Base-by-base conservation (phyloP, 805 yeast species). In the Ogataea polymorpha region DNA sequence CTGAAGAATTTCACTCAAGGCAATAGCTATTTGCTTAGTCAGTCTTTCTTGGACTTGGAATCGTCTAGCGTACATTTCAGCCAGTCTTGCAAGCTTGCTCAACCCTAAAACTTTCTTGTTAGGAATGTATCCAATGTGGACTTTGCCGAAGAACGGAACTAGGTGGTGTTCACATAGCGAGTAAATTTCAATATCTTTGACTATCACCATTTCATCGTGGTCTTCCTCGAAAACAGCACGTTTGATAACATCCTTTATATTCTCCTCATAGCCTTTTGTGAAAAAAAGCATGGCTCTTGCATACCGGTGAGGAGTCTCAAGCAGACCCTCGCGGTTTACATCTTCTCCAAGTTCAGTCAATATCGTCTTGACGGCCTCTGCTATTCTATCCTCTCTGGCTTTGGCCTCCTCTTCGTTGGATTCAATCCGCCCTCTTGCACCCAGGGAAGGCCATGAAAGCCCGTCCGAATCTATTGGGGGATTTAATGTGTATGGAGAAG, bases 181-280 rank as follows among this genome's bases (percentile, higher is more conserved):
- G 62, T 82, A 86, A 39, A 93, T 78, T 54, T 88, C 96, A 43
- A 93, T 93, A 63, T 93, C 97, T 58, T 91, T 77, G 18, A 93
- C 99, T 49, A 93, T 90, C 35, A 93, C 98, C 98, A 93, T 93
- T 61, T 93, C 99, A 62, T 93, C 98, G 61, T 93, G 99, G 61
- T 93, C 96, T 62, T 93, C 98, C 62, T 93, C 97, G 55, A 93
- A 93, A 6, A 93, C 95, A 0, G 99, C 99, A 46, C 90, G 75
- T 55, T 93, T 91, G 57, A 93, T 85, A 20, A 89, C 96, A 58
- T 87, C 96, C 48, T 86, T 75, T 45, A 93, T 84, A 61, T 89
- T 90, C 53, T 90, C 96, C 65, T 91, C 96, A 59, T 93, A 93
- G 16, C 99, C 99, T 61, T 88, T 87, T 15, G 99, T 93, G 71